These are phyloP conservation scores for Lactarius psammicola DNA, from an alignment of 768 basidiomycete genomes.

Conservation along the genomic window DNA sequence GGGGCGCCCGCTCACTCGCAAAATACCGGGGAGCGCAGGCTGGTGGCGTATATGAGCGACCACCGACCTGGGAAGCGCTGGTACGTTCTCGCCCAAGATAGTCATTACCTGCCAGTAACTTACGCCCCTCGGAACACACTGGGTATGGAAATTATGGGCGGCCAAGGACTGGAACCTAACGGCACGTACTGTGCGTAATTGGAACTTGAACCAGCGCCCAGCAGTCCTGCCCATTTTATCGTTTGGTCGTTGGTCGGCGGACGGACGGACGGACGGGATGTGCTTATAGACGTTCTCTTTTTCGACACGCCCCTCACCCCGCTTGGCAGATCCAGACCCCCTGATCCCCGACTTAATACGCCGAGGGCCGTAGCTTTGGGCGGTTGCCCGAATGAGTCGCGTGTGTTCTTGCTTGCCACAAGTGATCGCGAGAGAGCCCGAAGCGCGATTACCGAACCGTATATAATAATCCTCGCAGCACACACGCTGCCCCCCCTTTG, in stretches of 20 bases:
- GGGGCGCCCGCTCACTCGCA: not conserved
- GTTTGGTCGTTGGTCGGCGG: not conserved
- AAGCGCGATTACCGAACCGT: not conserved
- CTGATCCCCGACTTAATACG: slow-evolving; percentile 11
- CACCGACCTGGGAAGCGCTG: not conserved
- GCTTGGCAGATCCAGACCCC: not conserved
- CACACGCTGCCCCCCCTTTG: slow-evolving; percentile 7
- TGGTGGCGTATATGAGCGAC: slow-evolving; percentile 11
- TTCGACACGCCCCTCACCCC: not conserved
- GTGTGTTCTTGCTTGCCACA: not conserved
- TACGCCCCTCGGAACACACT: slow-evolving; percentile 4
- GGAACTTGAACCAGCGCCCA: too few species aligned
- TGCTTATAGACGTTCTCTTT: not conserved
- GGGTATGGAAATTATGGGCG: slow-evolving; percentile 19
- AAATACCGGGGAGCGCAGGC: not conserved
- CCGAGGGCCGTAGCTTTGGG: slow-evolving; percentile 2
- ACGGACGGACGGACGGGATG: not conserved
- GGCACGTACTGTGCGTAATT: slow-evolving; percentile 22
- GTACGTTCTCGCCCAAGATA: slow-evolving; percentile 24
- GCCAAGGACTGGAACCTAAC: slow-evolving; percentile 1
- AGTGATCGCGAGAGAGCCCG: not conserved
- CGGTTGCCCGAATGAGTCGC: not conserved
- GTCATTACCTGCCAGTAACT: slow-evolving; percentile 2
- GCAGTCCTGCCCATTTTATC: too few species aligned
- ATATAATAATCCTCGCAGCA: slow-evolving; percentile 6